Conservation (phyloP, 768 basidiomycete species). For the Roridomyces roridus region DNA sequence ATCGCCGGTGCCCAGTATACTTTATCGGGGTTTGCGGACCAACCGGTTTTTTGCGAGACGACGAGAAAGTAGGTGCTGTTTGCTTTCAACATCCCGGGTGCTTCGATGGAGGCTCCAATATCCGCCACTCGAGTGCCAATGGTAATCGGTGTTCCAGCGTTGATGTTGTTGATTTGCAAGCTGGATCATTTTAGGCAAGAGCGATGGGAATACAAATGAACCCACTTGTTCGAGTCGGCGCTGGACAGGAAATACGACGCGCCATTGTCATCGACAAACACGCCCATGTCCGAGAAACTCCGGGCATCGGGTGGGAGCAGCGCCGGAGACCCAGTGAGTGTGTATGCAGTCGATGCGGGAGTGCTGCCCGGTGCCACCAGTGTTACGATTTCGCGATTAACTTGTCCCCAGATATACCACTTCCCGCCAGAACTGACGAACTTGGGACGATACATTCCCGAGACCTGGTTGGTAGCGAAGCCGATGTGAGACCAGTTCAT, state of each 20-base stretch:
- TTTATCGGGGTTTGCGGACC: neutral
- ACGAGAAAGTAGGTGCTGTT: slow-evolving; percentile 11
- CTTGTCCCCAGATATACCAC: slow-evolving; percentile 25
- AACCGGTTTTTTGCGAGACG: slow-evolving; percentile 16
- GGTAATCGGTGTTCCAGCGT: slow-evolving; percentile 7
- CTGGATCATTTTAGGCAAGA: too few relatives aligned
- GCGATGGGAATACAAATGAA: too few relatives aligned
- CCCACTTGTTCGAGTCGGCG: slow-evolving; percentile 20
- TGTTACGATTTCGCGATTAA: slow-evolving; percentile 18
- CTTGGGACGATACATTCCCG: slow-evolving; percentile 18
- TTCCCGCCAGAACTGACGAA: slow-evolving; percentile 24
- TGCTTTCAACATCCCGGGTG: slow-evolving; percentile 12
- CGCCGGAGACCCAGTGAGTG: slow-evolving; percentile 15
- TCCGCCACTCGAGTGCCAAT: slow-evolving; percentile 14
- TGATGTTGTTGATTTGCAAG: too few relatives aligned
- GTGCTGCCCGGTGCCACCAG: slow-evolving; percentile 14
- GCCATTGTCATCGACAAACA: slow-evolving; percentile 22
- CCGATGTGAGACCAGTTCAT: slow-evolving; percentile 17
- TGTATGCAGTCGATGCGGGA: slow-evolving; percentile 13
- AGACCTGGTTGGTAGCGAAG: neutral
- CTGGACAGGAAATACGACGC: slow-evolving; percentile 20
- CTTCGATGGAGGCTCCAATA: slow-evolving; percentile 10
- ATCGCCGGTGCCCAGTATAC: slow-evolving; percentile 3
- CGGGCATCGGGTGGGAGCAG: slow-evolving; percentile 17
- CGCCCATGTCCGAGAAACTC: slow-evolving; percentile 23